Base-by-base conservation (phyloP, 768 basidiomycete species). In the Suillus clintonianus region DNA sequence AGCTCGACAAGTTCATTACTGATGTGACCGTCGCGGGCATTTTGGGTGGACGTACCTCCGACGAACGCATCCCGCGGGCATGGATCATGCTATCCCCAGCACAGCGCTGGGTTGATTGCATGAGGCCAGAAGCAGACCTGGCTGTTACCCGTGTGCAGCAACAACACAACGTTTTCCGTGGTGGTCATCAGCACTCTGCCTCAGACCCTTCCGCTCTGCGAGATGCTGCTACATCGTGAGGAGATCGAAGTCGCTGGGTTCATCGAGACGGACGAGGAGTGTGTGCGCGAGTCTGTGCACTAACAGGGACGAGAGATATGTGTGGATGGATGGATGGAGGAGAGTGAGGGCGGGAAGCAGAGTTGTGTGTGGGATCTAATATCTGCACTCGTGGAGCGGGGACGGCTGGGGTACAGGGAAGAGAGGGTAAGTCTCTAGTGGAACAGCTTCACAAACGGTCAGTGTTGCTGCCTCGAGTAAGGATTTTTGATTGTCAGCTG, bases 341-440 rank as follows among this genome's bases (percentile, higher is more conserved):
- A 97, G 68, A 89, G 91, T 66, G 95, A 93, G 64, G 90, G 91
- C 22, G 94, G 93, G 4, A 95, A 94, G 69, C 92, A 94, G 76
- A 92, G 90, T 67, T 90, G 87, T 70, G 91, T 89, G 0, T 95
- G 94, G 92, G 92, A 96, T 68, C 92, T 98, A 53, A 70, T 97
- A 39, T 87, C 83, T 66, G 91, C 92, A 0, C 82, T 99, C 27
- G 89, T 89, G 1, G 92, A 94, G 63, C 81, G 97, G 53, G 96
- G 95, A 2, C 81, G 89, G 63, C 79, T 97, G 22, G 97, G 97
- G 2, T 94, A 95, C 74, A 91, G 89, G 72, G 97, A 99, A 72
- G 91, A 92, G 70, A 79, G 79, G 77, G 97, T 97, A 67, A 68
- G 90, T 77, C n/a, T n/a, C n/a, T n/a, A n/a, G n/a, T n/a, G n/a